Evolutionary conservation across 2,329 filamentous ascomycete genomes (phyloP), one percentile per base, ranked within the genome.

Genomic region (Dactylellina leptospora): DNA sequence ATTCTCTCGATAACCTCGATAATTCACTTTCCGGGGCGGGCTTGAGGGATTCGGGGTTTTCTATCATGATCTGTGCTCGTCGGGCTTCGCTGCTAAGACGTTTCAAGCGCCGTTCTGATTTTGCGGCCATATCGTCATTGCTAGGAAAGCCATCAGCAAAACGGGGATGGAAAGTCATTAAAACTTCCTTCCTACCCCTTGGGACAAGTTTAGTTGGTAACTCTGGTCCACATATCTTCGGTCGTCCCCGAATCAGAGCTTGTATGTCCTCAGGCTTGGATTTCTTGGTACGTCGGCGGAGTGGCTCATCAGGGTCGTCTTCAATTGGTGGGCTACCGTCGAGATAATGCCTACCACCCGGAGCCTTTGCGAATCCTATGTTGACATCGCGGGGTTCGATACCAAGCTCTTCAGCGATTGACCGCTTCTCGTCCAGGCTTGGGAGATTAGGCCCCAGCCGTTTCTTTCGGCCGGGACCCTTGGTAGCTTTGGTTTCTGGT

Each of bases 351-450:
- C 48, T 36, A 3, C 48, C 48, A 22, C 48, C 48, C 11, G 48
- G 48, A 1, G 27, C 13, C 28, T 63, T 63, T 8, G 59, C 36
- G 27, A 47, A 20, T 23, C 59, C 59, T 6, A 63, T 54, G 11
- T 36, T 18, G 28, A 63, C 48, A 2, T 63, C 59, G 3, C 13
- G 25, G 4, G 44, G 18, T 20, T 20, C 23, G 16, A 56, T 30
- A 28, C 28, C 50, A 25, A 45, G 50, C 20, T 20, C 20, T n/a
- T 42, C 3, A 5, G 60, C 60, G 27, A 64, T 38, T 5, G 8
- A 10, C 3, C 48, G 27, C 25, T 38, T 53, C 27, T 64, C 50
- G 22, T 33, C 11, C 6, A 64, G 20, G 4, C 27, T 48, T 25
- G n/a, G 27, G 36, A 36, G 28, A 9, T 40, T 13, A 20, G 51